Evolutionary conservation across 352 stramenopile species (phyloP).

Genomic region (Phytopythium vexans): DNA sequence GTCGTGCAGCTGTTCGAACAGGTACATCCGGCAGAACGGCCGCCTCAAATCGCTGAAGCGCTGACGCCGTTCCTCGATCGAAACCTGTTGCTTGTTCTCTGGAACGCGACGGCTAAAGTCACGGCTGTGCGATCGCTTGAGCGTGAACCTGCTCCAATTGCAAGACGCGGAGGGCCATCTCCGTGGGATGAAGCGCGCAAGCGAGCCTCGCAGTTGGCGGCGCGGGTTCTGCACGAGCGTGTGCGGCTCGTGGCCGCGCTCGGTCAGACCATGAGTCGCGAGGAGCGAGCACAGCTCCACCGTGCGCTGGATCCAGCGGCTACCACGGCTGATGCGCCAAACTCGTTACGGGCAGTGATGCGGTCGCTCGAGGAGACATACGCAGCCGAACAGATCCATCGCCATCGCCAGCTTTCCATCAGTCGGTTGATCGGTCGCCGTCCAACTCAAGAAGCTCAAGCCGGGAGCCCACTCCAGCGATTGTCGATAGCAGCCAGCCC

Average conservation of each 20-base stretch:
- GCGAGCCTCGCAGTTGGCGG: constrained; percentile 35
- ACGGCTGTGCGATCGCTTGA: constrained; percentile 5
- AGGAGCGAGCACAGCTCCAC: constrained; percentile 44
- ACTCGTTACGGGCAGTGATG: constrained; percentile 37
- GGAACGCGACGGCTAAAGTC: constrained; percentile 49
- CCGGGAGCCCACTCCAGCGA: not conserved
- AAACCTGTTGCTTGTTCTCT: constrained; percentile 55
- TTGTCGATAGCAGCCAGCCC: too few relatives aligned
- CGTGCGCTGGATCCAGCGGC: constrained; percentile 19
- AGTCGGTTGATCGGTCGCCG: not conserved
- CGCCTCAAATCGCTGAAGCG: constrained; percentile 34
- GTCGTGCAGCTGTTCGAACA: constrained; percentile 26
- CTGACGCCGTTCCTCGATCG: constrained; percentile 50
- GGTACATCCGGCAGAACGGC: constrained; percentile 27
- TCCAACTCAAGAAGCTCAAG: too few relatives aligned
- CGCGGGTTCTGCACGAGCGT: constrained; percentile 57
- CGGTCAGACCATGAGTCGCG: constrained; percentile 45
- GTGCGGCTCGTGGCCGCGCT: constrained; percentile 47
- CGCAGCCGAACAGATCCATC: constrained; percentile 53
- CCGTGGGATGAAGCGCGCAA: constrained; percentile 28
- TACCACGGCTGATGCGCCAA: constrained; percentile 9
- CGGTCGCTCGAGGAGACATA: constrained; percentile 60
- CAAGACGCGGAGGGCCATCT: not conserved
- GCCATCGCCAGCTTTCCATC: constrained; percentile 30
- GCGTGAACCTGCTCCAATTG: constrained; percentile 9